Percentiles rank a stretch among this genome's conserved stretches.
These are phyloP conservation scores for Carpinus fangiana DNA, from an alignment of 306 rosid species.

Conservation along the genomic window DNA sequence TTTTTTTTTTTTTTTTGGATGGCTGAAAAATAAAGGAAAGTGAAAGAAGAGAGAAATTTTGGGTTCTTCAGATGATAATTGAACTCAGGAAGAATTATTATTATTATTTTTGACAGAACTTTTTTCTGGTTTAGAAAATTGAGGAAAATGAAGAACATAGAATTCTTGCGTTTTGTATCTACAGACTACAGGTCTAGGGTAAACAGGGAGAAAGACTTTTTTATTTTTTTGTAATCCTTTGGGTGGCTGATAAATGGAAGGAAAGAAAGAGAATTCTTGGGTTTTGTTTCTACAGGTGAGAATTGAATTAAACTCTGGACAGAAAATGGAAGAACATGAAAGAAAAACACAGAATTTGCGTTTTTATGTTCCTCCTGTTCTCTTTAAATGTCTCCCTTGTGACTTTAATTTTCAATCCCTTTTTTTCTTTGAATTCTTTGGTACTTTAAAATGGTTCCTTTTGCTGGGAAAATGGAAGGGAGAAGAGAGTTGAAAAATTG, in stretches of 20 bases:
- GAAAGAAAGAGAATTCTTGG: not conserved
- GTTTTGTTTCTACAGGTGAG: not conserved
- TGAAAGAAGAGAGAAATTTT: no score
- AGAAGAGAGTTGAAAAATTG: not conserved
- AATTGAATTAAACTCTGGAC: not conserved
- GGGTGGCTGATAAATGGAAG: not conserved
- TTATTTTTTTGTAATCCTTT: not conserved
- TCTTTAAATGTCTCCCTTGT: not conserved
- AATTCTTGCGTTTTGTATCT: not conserved
- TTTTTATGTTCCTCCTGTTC: no score
- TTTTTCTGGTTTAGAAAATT: no score
- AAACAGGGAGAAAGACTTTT: not conserved
- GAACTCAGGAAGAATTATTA: no score
- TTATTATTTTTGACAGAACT: no score
- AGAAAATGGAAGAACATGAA: not conserved
- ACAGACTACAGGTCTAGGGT: not conserved
- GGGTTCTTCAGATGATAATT: no score
- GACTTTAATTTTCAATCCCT: not conserved
- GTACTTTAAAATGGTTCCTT: no score
- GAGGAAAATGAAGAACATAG: not conserved
- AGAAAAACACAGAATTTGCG: no score
- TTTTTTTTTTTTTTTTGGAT: no score
- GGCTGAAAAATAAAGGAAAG: no score
- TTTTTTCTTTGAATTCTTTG: not conserved
- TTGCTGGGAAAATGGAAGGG: not conserved